Evolutionary conservation across 768 basidiomycete species (phyloP), one percentile per base, ranked within the genome.

Genomic region (Myochromella boudieri): DNA sequence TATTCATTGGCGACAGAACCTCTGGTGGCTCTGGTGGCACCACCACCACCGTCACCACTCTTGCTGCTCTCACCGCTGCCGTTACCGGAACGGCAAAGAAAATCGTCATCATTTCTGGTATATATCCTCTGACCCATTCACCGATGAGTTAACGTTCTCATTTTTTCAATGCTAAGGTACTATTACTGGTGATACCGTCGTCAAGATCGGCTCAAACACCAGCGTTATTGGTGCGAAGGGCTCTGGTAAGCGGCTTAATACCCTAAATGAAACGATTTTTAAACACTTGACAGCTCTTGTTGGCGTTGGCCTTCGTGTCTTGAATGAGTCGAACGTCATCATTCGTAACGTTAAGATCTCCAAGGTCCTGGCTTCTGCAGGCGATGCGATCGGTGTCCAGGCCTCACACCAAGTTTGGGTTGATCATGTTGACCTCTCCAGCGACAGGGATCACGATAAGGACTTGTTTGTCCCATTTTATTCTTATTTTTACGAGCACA

Each of bases 271-370:
- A 22, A 25, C 3, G 0, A 0, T 8, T 4, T 28, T 1, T 15
- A 22, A 22, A 20, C 21, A 4, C 11, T 49, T 24, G 34, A 4
- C 28, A 75, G 73, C 69, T 18, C 71, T 77, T 42, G 60, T 60
- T 33, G 75, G 75, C 36, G 65, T 76, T 51, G 75, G 75, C 1
- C 63, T 77, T 25, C 74, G 75, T 37, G 73, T 75, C 26, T 48
- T 73, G 39, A 54, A 69, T 34, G 67, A 65, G 32, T 57, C 47
- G 28, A 76, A 77, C 46, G 75, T 77, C 42, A 77, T 77, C 58
- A 69, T 77, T 51, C 68, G 75, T 25, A 77, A 77, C 52, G 60
- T 77, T 57, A 75, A 73, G 53, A 70, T 77, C 42, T 69, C 71
- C 24, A 77, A 76, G 57, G 75, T 77, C 22, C 58, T 75, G 1